Evolutionary conservation across 1,139 yeast species (phyloP), one percentile per base, ranked within the genome.

Genomic region (Candida tunisiensis): DNA sequence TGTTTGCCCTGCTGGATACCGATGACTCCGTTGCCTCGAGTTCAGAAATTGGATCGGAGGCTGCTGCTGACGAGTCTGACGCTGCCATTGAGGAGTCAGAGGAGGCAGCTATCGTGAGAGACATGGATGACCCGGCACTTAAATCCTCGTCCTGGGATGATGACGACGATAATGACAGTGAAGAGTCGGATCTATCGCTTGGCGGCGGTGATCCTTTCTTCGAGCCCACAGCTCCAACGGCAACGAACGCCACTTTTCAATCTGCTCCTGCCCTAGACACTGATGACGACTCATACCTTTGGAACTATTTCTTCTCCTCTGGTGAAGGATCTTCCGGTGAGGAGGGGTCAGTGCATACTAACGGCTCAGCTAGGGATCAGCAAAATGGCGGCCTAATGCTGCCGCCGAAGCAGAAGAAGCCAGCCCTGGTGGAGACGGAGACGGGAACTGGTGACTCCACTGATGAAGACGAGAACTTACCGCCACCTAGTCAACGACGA

Each of bases 391-490:
- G 18, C 14, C 11, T 19, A 28, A 14, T 27, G 18, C 11, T 8
- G 12, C 20, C 13, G 17, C 8, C 8, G 26, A 13, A 6, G 22
- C 17, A n/a, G 34, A 36, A n/a, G 42, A 36, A 9, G 20, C 16
- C 36, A 8, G 27, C 24, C 16, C 31, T 32, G 25, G 24, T 31
- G 19, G 51, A 43, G 28, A 45, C 48, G 22, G 60, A 57, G 36
- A 40, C 31, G 10, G 45, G 45, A 24, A 51, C 57, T 18, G 92
- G 88, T 25, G 94, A 85, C 40, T 79, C 93, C 8, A 88, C 96
- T 0, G 98, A 88, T 50, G 93, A 80, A 34, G 96, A 88, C 45
- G 64, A 68, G 17, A 62, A 71, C 12, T 53, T 85, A 25, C 92
- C 92, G 3, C 66, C 72, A 4, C 65, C 75, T 5, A 60, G 69